phyloP scores from a whole-genome alignment of 2,329 filamentous ascomycete species.

The Aureobasidium leucospermi region DNA sequence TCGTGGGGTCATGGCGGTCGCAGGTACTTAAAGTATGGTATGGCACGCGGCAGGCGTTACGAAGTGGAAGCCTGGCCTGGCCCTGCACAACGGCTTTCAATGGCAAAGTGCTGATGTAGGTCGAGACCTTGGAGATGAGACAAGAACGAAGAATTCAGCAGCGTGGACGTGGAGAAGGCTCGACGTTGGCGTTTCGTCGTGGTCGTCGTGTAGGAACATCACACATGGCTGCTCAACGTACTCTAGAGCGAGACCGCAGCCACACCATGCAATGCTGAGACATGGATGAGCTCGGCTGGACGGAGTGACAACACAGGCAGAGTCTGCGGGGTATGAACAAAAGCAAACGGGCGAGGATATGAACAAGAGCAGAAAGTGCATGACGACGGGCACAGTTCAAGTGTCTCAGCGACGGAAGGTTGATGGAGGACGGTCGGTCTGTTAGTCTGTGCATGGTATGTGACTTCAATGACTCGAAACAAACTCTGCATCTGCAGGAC shows the following conservation, averaged over 20 bases:
- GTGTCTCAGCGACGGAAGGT: neutral
- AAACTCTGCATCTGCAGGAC: slow-evolving; percentile 1
- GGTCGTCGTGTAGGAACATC: neutral
- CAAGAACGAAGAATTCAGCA: neutral
- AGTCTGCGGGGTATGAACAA: slow-evolving; percentile 7
- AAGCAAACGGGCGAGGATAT: neutral
- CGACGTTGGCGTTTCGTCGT: slow-evolving; percentile 4
- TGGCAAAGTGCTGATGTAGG: neutral
- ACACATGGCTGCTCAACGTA: neutral
- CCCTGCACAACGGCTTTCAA: neutral
- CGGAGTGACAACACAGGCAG: neutral
- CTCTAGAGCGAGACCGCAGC: slow-evolving; percentile 2
- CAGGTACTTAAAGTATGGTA: neutral
- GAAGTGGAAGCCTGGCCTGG: slow-evolving; percentile 1
- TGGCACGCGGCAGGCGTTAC: slow-evolving; percentile 1
- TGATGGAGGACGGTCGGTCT: neutral
- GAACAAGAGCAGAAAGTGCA: neutral
- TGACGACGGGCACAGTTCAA: neutral
- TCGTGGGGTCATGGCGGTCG: slow-evolving; percentile 2
- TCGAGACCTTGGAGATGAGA: slow-evolving; percentile 4
- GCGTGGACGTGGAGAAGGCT: neutral
- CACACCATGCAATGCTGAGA: neutral
- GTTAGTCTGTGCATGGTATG: neutral
- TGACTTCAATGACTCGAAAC: neutral
- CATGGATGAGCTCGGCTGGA: neutral